phyloP scores from a whole-genome alignment of 352 stramenopile genomes.

The Elongisporangium prolatum region DNA sequence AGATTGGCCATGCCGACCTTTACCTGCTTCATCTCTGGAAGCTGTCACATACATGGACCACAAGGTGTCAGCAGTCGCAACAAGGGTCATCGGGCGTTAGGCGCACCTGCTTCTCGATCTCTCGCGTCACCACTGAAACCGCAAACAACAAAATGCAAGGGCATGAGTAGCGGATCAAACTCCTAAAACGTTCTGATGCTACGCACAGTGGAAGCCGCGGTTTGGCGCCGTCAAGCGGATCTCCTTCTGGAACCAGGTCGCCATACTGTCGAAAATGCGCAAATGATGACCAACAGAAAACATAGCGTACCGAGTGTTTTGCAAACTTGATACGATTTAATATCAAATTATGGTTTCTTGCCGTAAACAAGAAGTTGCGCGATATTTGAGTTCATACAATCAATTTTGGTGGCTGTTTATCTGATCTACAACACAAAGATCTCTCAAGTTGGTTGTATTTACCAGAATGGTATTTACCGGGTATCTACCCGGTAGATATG shows the following conservation, averaged over 20 bases:
- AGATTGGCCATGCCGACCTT: slow-evolving; percentile 93
- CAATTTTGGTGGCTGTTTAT: no score
- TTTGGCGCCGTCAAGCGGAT: slow-evolving; percentile 73
- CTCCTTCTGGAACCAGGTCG: slow-evolving; percentile 86
- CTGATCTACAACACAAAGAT: no score
- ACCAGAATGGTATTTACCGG: no score
- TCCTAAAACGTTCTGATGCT: neutral
- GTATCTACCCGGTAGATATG: no score
- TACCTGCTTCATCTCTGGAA: slow-evolving; percentile 73
- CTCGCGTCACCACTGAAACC: slow-evolving; percentile 65
- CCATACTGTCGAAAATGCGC: slow-evolving; percentile 18
- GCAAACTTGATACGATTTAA: neutral
- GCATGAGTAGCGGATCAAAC: no score
- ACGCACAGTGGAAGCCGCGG: slow-evolving; percentile 76
- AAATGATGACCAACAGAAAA: neutral
- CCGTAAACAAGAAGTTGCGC: no score
- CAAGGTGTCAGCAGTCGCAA: no score
- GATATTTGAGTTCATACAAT: no score
- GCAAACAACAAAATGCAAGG: neutral
- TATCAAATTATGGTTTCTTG: no score
- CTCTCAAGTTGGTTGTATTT: no score
- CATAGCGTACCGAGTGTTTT: neutral
- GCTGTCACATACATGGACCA: no score
- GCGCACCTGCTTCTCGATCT: slow-evolving; percentile 78
- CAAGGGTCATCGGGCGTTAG: neutral